Evolutionary conservation across 768 basidiomycete genomes (phyloP).

Genomic region (Boletus coccyginus): DNA sequence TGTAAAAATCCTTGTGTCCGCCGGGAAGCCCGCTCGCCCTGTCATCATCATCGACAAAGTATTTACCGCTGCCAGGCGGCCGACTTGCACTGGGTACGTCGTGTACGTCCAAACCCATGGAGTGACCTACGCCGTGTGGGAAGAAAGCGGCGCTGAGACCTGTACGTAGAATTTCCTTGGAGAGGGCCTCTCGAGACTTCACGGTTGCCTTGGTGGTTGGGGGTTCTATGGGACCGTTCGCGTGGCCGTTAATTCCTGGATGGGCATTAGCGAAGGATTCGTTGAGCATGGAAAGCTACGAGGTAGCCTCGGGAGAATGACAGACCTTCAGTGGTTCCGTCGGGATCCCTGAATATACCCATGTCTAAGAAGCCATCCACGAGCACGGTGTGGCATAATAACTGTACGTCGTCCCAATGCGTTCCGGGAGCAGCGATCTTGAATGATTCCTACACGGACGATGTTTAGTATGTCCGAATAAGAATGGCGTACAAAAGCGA

Average conservation of each 20-base stretch:
- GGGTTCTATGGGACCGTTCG: neutral
- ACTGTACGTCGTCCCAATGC: conserved; percentile 89
- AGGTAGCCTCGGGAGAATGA: neutral
- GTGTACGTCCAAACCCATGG: conserved; percentile 91
- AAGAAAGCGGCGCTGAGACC: conserved; percentile 86
- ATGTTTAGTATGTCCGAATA: neutral
- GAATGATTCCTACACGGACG: conserved; percentile 59
- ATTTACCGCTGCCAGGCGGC: conserved; percentile 53
- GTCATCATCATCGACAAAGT: conserved; percentile 73
- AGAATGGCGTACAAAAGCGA: neutral
- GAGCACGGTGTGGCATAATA: conserved; percentile 79
- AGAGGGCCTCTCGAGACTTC: conserved; percentile 17
- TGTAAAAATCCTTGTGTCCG: conserved; percentile 70
- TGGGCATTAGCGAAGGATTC: neutral
- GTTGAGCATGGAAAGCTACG: neutral
- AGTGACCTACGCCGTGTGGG: conserved; percentile 92
- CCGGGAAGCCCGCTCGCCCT: conserved; percentile 57
- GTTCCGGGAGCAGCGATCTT: conserved; percentile 67
- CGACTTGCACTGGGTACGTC: conserved; percentile 85
- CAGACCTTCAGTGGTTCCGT: conserved; percentile 27
- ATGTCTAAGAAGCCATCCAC: conserved; percentile 77
- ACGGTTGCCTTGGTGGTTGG: neutral
- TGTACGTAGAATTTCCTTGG: conserved; percentile 62
- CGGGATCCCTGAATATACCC: conserved; percentile 80
- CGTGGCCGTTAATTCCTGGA: conserved; percentile 5